Evolutionary conservation across 164 flowering plant species (phyloP), one percentile per base, ranked within the genome.

Genomic region (Warburgia ugandensis): DNA sequence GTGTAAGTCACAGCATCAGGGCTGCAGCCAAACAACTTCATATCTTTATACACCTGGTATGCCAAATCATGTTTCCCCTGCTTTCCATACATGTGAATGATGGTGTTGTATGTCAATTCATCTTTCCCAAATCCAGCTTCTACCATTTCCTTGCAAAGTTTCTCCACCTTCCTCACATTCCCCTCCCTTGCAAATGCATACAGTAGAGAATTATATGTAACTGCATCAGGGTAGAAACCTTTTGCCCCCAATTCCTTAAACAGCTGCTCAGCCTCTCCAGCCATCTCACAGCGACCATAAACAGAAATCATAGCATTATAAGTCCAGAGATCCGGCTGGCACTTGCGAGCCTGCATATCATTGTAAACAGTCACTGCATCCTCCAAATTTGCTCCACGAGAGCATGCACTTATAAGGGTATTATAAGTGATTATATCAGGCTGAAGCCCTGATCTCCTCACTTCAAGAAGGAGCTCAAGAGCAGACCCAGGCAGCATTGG

Each of bases 271-370:
- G 95, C 99, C 35, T 79, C 72, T 10, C 20, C 55, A 3, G 85
- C 41, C 58, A 77, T 57, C 27, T 86, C 96, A 72, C 87, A 82
- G 50, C 94, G 73, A 6, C 92, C 94, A 72, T 69, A 94, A 32
- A 88, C 97, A 3, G 99, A 88, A 30, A 94, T 78, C 94, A 94
- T 82, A 19, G 99, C 87, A 77, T 94, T 94, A 53, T 86, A 94
- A 35, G 99, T 92, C 99, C 99, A 92, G 6, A 92, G 62, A 72
- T 92, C 97, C 46, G 99, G 87, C 52, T 76, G 83, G 60, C 95
- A 88, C 19, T 50, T 57, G 23, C 63, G 67, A 6, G 50, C 58
- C 63, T 67, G 75, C 89, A 92, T 72, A 52, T 88, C 94, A 27
- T 55, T 30, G 62, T 66, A 79, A 59, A 88, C 73, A 57, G 70